Percentiles rank a stretch among this genome's conserved stretches.
phyloP scores from a whole-genome alignment of 1,139 yeast genomes.

The Chernovozyma aurita region DNA sequence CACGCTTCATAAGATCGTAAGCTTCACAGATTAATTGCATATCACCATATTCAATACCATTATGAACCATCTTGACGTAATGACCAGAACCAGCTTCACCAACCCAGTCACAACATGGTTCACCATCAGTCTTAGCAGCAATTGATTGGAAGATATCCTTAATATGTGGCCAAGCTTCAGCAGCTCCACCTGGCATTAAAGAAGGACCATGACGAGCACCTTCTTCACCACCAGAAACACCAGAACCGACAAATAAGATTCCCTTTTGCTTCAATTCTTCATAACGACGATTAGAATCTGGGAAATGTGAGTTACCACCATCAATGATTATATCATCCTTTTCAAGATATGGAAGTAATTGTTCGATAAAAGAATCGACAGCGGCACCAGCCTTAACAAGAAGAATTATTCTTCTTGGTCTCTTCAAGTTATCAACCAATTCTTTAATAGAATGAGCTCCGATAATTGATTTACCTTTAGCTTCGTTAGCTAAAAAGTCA shows the following conservation, averaged over 20 bases:
- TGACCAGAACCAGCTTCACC: slow-evolving; percentile 99
- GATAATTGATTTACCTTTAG: slow-evolving; percentile 91
- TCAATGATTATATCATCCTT: slow-evolving; percentile 97
- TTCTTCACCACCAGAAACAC: slow-evolving; percentile 99
- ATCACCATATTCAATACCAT: slow-evolving; percentile 99
- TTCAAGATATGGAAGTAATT: slow-evolving; percentile 86
- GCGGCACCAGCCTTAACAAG: slow-evolving; percentile 97
- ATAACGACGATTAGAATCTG: slow-evolving; percentile 96
- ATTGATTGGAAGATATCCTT: slow-evolving; percentile 95
- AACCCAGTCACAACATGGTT: slow-evolving; percentile 99
- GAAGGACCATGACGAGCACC: slow-evolving; percentile 99
- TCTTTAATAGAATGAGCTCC: slow-evolving; percentile 95
- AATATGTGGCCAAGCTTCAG: slow-evolving; percentile 98
- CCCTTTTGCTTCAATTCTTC: slow-evolving; percentile 86
- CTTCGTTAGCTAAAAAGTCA: slow-evolving; percentile 88
- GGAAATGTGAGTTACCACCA: slow-evolving; percentile 99
- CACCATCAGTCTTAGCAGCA: slow-evolving; percentile 95
- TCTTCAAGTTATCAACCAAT: slow-evolving; percentile 82
- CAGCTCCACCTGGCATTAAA: slow-evolving; percentile 99
- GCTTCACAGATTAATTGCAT: slow-evolving; percentile 99
- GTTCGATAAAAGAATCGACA: slow-evolving; percentile 87
- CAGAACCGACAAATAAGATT: slow-evolving; percentile 91
- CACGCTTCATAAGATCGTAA: slow-evolving; percentile 91
- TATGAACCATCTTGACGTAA: slow-evolving; percentile 99
- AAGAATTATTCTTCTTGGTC: slow-evolving; percentile 92